phyloP scores from a whole-genome alignment of 2,329 filamentous ascomycete genomes.

The Fusarium annulatum region DNA sequence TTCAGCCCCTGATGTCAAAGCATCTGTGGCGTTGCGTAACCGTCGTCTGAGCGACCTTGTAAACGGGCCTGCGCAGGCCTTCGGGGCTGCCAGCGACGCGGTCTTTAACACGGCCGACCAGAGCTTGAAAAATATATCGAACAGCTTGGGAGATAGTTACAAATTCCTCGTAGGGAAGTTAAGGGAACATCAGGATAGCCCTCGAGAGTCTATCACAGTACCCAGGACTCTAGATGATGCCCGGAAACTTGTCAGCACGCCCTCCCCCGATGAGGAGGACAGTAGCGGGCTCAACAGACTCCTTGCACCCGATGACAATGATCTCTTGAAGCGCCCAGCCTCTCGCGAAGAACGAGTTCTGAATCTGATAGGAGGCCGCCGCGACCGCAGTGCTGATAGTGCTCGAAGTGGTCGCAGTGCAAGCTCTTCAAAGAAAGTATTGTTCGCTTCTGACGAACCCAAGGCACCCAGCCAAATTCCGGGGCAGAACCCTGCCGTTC shows the following conservation, averaged over 20 bases:
- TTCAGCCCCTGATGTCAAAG: slow-evolving; percentile 56
- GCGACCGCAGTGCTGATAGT: slow-evolving; percentile 84
- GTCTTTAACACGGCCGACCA: slow-evolving; percentile 91
- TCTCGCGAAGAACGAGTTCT: slow-evolving; percentile 72
- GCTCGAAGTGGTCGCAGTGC: slow-evolving; percentile 71
- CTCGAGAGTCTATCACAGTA: slow-evolving; percentile 65
- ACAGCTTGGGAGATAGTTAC: slow-evolving; percentile 90
- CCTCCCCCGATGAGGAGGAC: slow-evolving; percentile 71
- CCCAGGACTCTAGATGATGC: slow-evolving; percentile 95
- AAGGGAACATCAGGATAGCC: slow-evolving; percentile 71
- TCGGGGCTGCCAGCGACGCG: slow-evolving; percentile 85
- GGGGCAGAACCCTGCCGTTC: slow-evolving; percentile 64
- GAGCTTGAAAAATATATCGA: slow-evolving; percentile 90
- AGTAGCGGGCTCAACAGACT: slow-evolving; percentile 67
- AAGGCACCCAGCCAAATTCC: slow-evolving; percentile 36
- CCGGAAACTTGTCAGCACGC: slow-evolving; percentile 84
- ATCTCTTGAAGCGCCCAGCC: slow-evolving; percentile 45
- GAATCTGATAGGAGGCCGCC: slow-evolving; percentile 76
- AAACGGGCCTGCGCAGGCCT: slow-evolving; percentile 82
- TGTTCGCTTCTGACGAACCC: slow-evolving; percentile 58
- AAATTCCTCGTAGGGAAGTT: slow-evolving; percentile 92
- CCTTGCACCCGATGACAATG: slow-evolving; percentile 55
- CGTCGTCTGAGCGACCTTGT: slow-evolving; percentile 87
- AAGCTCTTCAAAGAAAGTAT: slow-evolving; percentile 68
- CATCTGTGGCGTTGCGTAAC: slow-evolving; percentile 68